Evolutionary conservation across 1,284 basidiomycete species (phyloP).

Genomic region (Heliocybe sulcata): DNA sequence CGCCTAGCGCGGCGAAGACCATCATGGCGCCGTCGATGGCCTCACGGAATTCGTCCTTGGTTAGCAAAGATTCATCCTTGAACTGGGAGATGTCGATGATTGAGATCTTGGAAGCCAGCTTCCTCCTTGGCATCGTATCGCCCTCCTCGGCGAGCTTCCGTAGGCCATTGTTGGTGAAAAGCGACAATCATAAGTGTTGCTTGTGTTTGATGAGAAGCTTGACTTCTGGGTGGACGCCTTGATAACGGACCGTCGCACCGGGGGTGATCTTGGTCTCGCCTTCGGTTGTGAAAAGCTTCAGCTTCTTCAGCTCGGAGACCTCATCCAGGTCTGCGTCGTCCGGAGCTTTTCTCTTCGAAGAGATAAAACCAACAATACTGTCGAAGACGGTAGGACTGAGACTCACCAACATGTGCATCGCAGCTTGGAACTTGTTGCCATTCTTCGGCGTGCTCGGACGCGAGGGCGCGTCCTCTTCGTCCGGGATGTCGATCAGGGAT

Average conservation of each 20-base stretch:
- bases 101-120: background rate
- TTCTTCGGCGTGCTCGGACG: background rate
- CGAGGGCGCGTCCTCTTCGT: background rate
- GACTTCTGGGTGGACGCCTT: background rate
- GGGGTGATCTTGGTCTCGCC: background rate
- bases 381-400: background rate
- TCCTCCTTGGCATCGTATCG: background rate
- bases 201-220: background rate
- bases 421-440: background rate
- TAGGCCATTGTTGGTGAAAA: background rate
- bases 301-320: background rate
- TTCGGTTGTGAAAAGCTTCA: background rate
- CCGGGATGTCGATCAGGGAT: background rate
- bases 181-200: background rate
- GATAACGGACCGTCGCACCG: background rate
- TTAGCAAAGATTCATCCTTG: background rate
- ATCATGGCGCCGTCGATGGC: background rate
- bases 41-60: background rate
- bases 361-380: background rate
- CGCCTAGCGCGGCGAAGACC: background rate
- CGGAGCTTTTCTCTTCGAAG: background rate
- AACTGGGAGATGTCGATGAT: background rate
- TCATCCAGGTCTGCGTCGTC: background rate
- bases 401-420: background rate
- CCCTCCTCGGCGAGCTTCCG: background rate